Percentiles rank a stretch among this genome's conserved stretches.
phyloP scores from a whole-genome alignment of 306 rosid genomes.

The Datisca glomerata region DNA sequence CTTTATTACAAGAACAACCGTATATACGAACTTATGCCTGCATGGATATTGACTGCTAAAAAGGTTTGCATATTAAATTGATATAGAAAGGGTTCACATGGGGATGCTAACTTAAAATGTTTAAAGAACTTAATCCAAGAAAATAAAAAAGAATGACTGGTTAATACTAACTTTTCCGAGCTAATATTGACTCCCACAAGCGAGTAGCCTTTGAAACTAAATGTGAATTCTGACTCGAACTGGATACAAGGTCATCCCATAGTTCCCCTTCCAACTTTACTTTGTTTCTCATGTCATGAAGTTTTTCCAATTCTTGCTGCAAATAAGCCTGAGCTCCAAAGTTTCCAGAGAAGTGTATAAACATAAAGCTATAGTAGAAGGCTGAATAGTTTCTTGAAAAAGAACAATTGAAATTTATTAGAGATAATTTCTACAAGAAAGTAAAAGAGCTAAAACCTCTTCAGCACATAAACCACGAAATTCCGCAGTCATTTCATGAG shows the following conservation, averaged over 20 bases:
- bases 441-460: slow-evolving; percentile 50
- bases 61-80: no score
- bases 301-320: slow-evolving; percentile 97
- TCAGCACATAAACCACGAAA: slow-evolving; percentile 98
- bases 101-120: no score
- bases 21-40: no score
- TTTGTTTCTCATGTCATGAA: slow-evolving; percentile 89
- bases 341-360: slow-evolving; percentile 12
- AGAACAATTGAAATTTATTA: slow-evolving; percentile 4
- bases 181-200: slow-evolving; percentile 92
- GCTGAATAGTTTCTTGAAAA: slow-evolving; percentile 2
- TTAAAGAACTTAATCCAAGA: no score
- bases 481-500: slow-evolving; percentile 98
- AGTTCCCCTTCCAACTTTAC: slow-evolving; percentile 98
- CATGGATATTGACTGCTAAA: no score
- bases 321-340: slow-evolving; percentile 69
- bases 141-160: no score
- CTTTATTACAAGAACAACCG: no score
- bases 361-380: background rate
- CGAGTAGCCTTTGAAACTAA: slow-evolving; percentile 96
- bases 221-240: slow-evolving; percentile 97
- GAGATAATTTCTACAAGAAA: slow-evolving; percentile 6
- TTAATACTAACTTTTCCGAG: slow-evolving; percentile 83
- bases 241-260: slow-evolving; percentile 97
- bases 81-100: no score